phyloP scores from a whole-genome alignment of 2,329 filamentous ascomycete genomes.

The Penicillium corylophilum region DNA sequence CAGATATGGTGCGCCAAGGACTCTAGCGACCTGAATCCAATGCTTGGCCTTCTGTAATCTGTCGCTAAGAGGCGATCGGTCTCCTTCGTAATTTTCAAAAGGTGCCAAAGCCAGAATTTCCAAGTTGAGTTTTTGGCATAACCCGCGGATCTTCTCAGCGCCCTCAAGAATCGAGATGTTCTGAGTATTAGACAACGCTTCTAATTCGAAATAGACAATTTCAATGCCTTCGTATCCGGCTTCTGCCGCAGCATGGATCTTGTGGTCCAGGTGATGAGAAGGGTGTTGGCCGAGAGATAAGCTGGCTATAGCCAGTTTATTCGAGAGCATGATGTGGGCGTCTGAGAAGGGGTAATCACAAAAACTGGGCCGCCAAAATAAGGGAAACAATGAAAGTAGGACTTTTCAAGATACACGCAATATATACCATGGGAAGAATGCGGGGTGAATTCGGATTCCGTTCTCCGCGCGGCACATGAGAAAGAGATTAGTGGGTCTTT shows the following conservation, averaged over 20 bases:
- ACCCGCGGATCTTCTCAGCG: slow-evolving; percentile 19
- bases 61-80: slow-evolving; percentile 23
- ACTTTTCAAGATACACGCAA: background rate
- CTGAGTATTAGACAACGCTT: slow-evolving; percentile 18
- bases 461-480: background rate
- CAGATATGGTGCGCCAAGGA: slow-evolving; percentile 27
- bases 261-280: slow-evolving; percentile 31
- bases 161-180: slow-evolving; percentile 17
- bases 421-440: background rate
- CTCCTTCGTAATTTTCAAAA: slow-evolving; percentile 41
- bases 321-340: slow-evolving; percentile 15
- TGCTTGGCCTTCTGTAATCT: slow-evolving; percentile 28
- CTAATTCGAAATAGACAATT: slow-evolving; percentile 33
- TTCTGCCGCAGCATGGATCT: slow-evolving; percentile 27
- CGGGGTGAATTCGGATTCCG: slow-evolving; percentile 7
- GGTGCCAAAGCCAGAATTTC: slow-evolving; percentile 32
- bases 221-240: slow-evolving; percentile 32
- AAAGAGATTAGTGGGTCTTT: no score
- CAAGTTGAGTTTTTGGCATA: slow-evolving; percentile 11
- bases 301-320: slow-evolving; percentile 31
- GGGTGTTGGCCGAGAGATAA: slow-evolving; percentile 32
- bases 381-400: background rate
- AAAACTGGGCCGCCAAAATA: no score
- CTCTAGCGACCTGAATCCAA: slow-evolving; percentile 33
- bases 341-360: background rate